Evolutionary conservation across 306 rosid genomes (phyloP), one percentile per base, ranked within the genome.

Genomic region (Parietaria judaica): DNA sequence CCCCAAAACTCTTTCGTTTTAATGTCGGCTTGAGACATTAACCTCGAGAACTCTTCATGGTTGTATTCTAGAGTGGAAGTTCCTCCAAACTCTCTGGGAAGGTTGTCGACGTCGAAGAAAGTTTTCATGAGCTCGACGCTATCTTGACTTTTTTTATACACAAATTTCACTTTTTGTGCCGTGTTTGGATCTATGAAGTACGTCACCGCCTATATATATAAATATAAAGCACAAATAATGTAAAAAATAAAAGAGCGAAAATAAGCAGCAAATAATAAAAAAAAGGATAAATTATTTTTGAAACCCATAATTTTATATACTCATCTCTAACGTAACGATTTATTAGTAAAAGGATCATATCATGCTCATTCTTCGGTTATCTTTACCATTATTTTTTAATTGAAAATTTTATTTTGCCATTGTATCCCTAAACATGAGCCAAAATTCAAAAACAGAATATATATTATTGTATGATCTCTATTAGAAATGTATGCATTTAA

Each of bases 1-100:
- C 84, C 89, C 97, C 97, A 91, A 72, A 81, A 81, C 64, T 80
- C 76, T 58, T 96, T 86, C 56, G 97, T 87, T 75, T 81, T 85
- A 15, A 70, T 72, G 69, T 91, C 97, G 54, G 85, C 97, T 63
- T 65, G 75, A 0, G 73, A 66, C 97, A 91, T 91, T 82, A 83
- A 61, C 39, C 69, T 47, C 0, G 97, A 87, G 75, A 80, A 91
- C 73, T 91, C 97, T 69, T 76, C 84, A 13, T 91, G 97, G 54
- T 87, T 86, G 52, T 87, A 91, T 23, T 79, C 63, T 7, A 91
- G 58, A 69, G 86, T 81, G 65, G 96, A 86, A 56, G 85, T 70
- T 6, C 96, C 97, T 7, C 97, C 97, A 64, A 87, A 81, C 44
- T 85, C 96, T 46, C 74, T 74, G 0, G 97, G 97, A 66, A 91